phyloP scores from a whole-genome alignment of 2,329 filamentous ascomycete species.

The Calonectria hawksworthii region DNA sequence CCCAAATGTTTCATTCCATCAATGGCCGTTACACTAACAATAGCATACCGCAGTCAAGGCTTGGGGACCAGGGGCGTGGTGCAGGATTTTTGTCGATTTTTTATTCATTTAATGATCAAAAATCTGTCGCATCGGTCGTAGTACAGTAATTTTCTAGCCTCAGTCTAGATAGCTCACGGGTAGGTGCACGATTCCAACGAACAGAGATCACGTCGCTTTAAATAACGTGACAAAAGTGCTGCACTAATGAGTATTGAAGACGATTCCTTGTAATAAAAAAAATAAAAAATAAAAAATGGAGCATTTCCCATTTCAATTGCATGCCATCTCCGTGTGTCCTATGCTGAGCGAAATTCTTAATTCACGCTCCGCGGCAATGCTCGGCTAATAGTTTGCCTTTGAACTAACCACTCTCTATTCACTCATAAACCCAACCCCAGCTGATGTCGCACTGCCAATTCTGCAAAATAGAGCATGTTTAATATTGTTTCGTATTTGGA shows the following conservation, averaged over 20 bases:
- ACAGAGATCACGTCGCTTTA: neutral
- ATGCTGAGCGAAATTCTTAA: neutral
- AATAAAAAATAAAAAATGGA: neutral
- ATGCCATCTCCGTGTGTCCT: neutral
- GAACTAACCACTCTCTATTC: neutral
- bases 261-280: too few relatives aligned
- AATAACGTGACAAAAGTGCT: neutral
- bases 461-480: neutral
- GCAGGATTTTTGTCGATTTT: too few relatives aligned
- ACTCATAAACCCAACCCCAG: neutral
- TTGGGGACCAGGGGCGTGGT: too few relatives aligned
- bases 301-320: neutral
- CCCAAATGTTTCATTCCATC: too few relatives aligned
- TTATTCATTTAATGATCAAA: too few relatives aligned
- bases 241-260: neutral
- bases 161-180: too few relatives aligned
- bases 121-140: too few relatives aligned
- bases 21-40: too few relatives aligned
- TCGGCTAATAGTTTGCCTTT: neutral
- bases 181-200: too few relatives aligned
- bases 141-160: too few relatives aligned
- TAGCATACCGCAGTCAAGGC: too few relatives aligned
- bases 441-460: neutral
- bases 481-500: neutral
- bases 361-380: neutral